Base-by-base conservation (phyloP, 208 protist species). In the Trypanosoma boissoni region DNA sequence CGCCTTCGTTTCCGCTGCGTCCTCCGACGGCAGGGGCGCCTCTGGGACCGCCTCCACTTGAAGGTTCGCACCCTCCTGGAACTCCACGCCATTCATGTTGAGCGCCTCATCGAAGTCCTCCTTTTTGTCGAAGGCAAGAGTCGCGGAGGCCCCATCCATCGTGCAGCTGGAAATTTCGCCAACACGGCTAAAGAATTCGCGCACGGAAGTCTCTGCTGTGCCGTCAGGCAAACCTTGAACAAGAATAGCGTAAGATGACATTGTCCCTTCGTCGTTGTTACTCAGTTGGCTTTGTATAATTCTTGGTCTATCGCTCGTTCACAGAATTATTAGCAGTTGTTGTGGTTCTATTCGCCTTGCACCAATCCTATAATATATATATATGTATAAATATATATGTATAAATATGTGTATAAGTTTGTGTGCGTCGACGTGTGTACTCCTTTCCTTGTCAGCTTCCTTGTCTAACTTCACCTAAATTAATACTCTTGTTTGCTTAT, bases 141-240 rank as follows among this genome's bases (percentile, higher is more conserved):
- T 58, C 10, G 68, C 71, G 8, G 39, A 24, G 8, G 63, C 63
- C 2, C 49, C 49, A 2, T 63, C 52, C 54, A 88, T 48, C 34
- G 46, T 57, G 60, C 86, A 82, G 21, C 44, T 49, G 14, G 65
- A 58, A 20, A 90, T 74, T 16, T 72, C 54, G 51, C 86, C 86
- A 27, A 78, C 67, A 45, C 78, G 80, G 24, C 53, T 72, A 62
- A 93, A 90, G 57, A 87, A 89, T 14, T 86, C 83, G 9, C 69
- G 68, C 27, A 93, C 50, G 44, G 72, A 67, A 4, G 87, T 80
- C 46, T 84, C 71, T 14, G 53, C 69, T 27, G 62, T 66, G 12
- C 66, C 63, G 53, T 74, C 58, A 7, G 80, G 73, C 52, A 92
- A 52, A 3, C 80, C 78, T 9, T 49, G 46, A 1, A 92, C 78